Base-by-base conservation (phyloP, 2,329 filamentous ascomycete species). In the Coleophoma crateriformis region DNA sequence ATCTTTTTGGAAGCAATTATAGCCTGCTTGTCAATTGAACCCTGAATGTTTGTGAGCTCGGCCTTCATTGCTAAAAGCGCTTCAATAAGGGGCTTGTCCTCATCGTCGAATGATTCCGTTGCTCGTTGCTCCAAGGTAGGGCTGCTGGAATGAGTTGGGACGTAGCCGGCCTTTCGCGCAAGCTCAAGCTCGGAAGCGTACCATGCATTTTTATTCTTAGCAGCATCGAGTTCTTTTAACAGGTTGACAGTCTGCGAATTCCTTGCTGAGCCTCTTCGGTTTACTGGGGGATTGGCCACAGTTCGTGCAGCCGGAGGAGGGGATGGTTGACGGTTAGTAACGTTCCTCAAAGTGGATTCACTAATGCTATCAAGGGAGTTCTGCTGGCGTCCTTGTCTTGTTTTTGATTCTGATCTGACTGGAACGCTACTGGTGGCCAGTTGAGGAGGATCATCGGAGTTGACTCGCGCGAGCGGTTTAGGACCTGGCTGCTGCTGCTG, bases 151-250 rank as follows among this genome's bases (percentile, higher is more conserved):
- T 82, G 74, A 54, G 81, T 90, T 14, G 88, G 80, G 7, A 82
- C 78, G 62, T 97, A 99, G 5, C 94, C 94, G 38, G 89, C 82
- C 68, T 96, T 96, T 45, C 88, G 84, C 7, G 94, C 95, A 55
- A 99, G 74, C 50, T 95, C 90, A 42, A 99, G 75, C 68, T 99
- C 94, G 0, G 92, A 96, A 7, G 90, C 90, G 67, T 95, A 96
- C 94, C 94, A 99, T 0, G 92, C 92, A 68, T 96, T 97, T 46
- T 88, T 82, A 62, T 87, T 94, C 61, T 89, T 88, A 3, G 85
- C 79, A 8, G 83, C 77, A 64, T 99, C 92, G 2, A 99, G 76
- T 64, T 99, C 94, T 64, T 94, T 92, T 13, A 89, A 75, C 12
- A 96, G 68, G 0, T 87, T 84, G 54, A 88, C 86, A 1, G 86